These are phyloP conservation scores for Antarctomyces pellizariae DNA, from an alignment of 495 filamentous ascomycete species.

Conservation along the genomic window DNA sequence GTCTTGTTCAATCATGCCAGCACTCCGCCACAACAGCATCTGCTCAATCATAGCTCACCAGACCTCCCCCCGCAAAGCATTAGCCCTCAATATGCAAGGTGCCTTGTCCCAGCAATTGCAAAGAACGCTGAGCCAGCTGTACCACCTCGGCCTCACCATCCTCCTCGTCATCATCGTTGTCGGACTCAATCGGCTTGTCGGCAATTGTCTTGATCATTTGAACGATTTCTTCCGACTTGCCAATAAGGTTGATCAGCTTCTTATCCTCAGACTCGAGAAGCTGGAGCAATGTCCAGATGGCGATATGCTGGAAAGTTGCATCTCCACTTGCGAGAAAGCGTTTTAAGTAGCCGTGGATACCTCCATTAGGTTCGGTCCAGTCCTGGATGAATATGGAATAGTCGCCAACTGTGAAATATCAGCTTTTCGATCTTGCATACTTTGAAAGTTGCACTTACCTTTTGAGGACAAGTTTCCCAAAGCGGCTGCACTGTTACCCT, in stretches of 20 bases:
- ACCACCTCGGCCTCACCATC: constrained; percentile 83
- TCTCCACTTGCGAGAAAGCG: constrained; percentile 87
- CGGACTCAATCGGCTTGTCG: constrained; percentile 73
- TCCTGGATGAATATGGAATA: constrained; percentile 89
- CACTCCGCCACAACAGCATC: too few relatives aligned
- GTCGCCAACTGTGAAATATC: constrained; percentile 48
- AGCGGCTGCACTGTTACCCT: constrained; percentile 92
- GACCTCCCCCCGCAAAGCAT: too few relatives aligned
- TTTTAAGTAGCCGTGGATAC: constrained; percentile 83
- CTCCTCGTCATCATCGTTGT: constrained; percentile 65
- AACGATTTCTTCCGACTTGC: constrained; percentile 69
- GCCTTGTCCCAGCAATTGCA: constrained; percentile 56
- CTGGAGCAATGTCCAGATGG: constrained; percentile 93
- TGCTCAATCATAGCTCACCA: too few relatives aligned
- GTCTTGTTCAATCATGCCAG: too few relatives aligned
- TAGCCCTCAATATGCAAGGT: constrained; percentile 33
- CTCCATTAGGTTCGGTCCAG: constrained; percentile 79
- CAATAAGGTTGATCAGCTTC: constrained; percentile 61
- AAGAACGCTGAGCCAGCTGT: constrained; percentile 66
- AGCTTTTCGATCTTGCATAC: constrained; percentile 1
- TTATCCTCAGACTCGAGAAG: constrained; percentile 84
- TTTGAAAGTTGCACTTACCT: constrained; percentile 30
- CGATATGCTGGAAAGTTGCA: constrained; percentile 96
- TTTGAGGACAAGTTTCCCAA: constrained; percentile 92
- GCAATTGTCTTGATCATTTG: constrained; percentile 77